These are phyloP conservation scores for Gymnopilus junonius DNA, from an alignment of 768 basidiomycete species.

Conservation along the genomic window DNA sequence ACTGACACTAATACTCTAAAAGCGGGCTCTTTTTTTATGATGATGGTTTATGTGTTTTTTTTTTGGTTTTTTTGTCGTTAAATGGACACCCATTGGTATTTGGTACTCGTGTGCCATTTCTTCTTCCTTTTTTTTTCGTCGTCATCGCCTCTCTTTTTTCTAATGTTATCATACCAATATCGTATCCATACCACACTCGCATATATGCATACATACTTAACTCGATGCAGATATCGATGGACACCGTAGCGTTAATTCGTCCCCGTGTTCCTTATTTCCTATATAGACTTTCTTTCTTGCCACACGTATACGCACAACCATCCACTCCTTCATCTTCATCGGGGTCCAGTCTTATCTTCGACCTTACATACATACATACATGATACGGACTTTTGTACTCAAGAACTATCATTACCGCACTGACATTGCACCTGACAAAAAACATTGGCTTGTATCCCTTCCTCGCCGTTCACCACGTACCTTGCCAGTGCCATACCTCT, in stretches of 20 bases:
- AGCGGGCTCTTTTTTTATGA: background rate
- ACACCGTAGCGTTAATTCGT: background rate
- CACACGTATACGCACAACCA: background rate
- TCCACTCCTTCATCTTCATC: background rate
- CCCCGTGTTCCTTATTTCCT: background rate
- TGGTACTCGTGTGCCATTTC: background rate
- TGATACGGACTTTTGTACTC: background rate
- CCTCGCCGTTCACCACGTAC: background rate
- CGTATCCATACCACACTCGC: background rate
- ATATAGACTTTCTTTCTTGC: background rate
- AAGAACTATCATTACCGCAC: too few species aligned
- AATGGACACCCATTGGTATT: background rate
- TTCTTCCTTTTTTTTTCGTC: too few species aligned
- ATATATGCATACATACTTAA: background rate
- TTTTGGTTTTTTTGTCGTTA: background rate
- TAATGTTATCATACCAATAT: constrained; percentile 4
- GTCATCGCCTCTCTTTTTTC: background rate
- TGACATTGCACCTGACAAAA: too few species aligned
- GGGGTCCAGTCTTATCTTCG: background rate
- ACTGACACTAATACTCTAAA: background rate
- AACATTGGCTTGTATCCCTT: too few species aligned
- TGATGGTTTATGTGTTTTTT: too few species aligned
- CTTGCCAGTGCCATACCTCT: too few species aligned
- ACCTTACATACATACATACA: background rate
- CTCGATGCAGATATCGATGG: too few species aligned